phyloP scores from a whole-genome alignment of 331 rosid genomes.

The Quercus lobata region DNA sequence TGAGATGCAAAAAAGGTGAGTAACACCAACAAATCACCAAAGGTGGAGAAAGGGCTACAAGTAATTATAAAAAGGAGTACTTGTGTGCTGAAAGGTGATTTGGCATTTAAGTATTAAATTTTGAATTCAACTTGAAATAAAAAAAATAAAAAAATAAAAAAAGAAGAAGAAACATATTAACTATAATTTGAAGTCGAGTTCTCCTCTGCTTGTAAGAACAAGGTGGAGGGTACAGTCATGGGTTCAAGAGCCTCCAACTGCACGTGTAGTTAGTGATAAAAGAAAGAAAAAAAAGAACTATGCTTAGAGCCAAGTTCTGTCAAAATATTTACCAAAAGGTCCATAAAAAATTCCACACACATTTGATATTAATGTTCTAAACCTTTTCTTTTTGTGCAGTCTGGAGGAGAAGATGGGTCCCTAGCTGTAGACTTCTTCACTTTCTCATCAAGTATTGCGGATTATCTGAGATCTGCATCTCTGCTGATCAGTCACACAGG shows the following conservation, averaged over 20 bases:
- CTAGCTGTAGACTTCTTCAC: conserved; percentile 69
- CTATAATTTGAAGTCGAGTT: no score
- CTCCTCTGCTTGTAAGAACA: neutral
- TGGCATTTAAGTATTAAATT: neutral
- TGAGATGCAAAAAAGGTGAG: neutral
- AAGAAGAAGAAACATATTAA: neutral
- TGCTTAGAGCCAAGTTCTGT: neutral
- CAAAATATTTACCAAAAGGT: neutral
- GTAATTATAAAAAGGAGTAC: neutral
- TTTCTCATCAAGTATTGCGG: conserved; percentile 82
- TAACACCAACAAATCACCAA: neutral
- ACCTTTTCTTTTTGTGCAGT: conserved; percentile 26
- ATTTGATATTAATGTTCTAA: neutral
- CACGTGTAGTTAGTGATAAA: no score
- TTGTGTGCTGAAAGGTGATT: neutral
- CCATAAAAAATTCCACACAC: neutral
- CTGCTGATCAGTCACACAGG: conserved; percentile 89
- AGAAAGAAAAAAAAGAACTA: no score
- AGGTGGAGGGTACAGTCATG: neutral
- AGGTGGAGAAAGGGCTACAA: neutral
- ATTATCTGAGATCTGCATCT: conserved; percentile 75
- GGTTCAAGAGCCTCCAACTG: no score
- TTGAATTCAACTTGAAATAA: neutral
- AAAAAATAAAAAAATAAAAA: neutral
- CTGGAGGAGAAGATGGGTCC: conserved; percentile 50